Conservation (phyloP, 306 rosid species). For the Glycine latifolia region DNA sequence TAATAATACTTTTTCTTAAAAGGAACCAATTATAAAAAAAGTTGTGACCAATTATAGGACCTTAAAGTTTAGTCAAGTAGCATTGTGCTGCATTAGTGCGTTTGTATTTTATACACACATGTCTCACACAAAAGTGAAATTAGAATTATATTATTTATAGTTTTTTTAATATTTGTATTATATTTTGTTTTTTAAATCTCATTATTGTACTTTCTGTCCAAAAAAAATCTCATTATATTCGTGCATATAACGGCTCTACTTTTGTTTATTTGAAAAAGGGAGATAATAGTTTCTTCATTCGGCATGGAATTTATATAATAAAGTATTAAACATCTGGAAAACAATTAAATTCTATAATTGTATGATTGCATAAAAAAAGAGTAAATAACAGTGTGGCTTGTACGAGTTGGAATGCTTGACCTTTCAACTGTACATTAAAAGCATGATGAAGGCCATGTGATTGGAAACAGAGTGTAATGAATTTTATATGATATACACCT, state of each 20-base stretch:
- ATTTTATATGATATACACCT: conserved; percentile 41
- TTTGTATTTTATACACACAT: conserved; percentile 5
- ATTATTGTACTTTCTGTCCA: too few relatives aligned
- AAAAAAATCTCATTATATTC: too few relatives aligned
- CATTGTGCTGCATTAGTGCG: background rate
- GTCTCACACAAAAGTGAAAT: background rate
- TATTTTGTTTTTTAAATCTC: background rate
- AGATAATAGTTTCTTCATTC: background rate
- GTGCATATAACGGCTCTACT: background rate
- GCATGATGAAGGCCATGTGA: conserved; percentile 54
- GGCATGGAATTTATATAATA: background rate
- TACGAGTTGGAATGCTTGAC: conserved; percentile 50
- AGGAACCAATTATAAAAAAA: background rate
- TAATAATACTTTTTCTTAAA: background rate
- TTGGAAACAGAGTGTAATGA: conserved; percentile 41
- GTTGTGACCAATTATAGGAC: background rate
- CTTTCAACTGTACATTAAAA: conserved; percentile 42
- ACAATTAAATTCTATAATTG: conserved; percentile 1
- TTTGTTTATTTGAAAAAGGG: background rate
- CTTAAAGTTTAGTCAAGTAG: conserved; percentile 2
- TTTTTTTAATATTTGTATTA: background rate
- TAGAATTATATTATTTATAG: background rate
- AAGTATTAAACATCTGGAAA: conserved; percentile 14
- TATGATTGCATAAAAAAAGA: conserved; percentile 20
- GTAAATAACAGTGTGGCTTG: conserved; percentile 35